Conservation (phyloP, 768 basidiomycete species). For the Tulasnella sp. region DNA sequence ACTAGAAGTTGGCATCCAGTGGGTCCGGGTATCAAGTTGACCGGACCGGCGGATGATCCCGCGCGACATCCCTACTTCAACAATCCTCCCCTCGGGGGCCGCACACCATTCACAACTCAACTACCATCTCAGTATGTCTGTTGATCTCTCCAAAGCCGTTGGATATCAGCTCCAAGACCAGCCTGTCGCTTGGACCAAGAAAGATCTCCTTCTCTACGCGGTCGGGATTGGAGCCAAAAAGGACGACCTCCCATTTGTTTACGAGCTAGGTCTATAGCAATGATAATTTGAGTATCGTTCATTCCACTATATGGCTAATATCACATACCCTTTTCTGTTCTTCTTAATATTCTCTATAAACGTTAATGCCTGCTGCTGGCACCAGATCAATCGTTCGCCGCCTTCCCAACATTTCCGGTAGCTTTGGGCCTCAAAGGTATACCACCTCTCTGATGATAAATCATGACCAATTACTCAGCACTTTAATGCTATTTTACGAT, state of each 20-base stretch:
- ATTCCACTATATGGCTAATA: neutral
- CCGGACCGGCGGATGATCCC: neutral
- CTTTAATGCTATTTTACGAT: neutral
- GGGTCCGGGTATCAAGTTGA: neutral
- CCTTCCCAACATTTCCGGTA: constrained; percentile 85
- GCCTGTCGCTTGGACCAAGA: constrained; percentile 78
- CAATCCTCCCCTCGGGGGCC: neutral
- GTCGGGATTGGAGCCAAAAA: constrained; percentile 80
- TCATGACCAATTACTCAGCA: neutral
- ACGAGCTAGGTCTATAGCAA: constrained; percentile 47
- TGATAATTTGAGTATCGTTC: neutral
- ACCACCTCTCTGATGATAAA: neutral
- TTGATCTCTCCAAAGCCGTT: constrained; percentile 68
- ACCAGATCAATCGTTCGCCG: constrained; percentile 69
- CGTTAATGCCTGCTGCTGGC: neutral
- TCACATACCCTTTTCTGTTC: neutral
- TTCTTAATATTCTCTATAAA: neutral
- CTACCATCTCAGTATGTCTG: constrained; percentile 47
- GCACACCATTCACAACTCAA: neutral
- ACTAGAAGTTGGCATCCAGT: neutral
- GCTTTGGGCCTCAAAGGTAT: constrained; percentile 71
- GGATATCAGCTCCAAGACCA: constrained; percentile 58
- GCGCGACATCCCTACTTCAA: neutral
- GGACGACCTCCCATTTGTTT: constrained; percentile 69
- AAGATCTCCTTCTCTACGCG: constrained; percentile 79